Percentiles rank a stretch among this genome's conserved stretches.
Conservation (phyloP, 768 basidiomycete species). For the Lentinula guzmanii region DNA sequence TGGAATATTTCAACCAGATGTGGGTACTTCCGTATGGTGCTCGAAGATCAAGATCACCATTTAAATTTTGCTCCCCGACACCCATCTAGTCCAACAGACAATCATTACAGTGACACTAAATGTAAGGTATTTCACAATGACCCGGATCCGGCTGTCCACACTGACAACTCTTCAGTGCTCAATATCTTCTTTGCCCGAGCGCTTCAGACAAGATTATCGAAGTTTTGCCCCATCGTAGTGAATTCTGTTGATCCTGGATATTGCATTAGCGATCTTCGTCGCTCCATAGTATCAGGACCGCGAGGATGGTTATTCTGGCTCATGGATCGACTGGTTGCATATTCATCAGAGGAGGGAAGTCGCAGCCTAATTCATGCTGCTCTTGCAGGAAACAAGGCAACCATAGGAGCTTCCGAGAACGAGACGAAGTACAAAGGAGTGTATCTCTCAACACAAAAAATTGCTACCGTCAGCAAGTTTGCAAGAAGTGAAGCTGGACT, state of each 20-base stretch:
- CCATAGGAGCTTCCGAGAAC: background rate
- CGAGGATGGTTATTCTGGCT: background rate
- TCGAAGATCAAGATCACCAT: background rate
- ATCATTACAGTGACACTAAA: background rate
- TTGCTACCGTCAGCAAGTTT: background rate
- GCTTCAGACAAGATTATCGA: constrained; percentile 16
- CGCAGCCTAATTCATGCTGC: constrained; percentile 26
- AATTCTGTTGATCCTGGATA: constrained; percentile 21
- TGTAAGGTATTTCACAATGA: background rate
- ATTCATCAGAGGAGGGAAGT: constrained; percentile 23
- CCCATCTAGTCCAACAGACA: background rate
- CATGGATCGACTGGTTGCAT: constrained; percentile 3
- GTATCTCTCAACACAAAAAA: background rate
- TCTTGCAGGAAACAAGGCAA: constrained; percentile 10
- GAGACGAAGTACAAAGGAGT: background rate
- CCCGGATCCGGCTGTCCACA: background rate
- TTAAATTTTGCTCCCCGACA: background rate
- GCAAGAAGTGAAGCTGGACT: background rate
- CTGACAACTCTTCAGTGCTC: constrained; percentile 15
- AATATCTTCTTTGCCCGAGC: constrained; percentile 24
- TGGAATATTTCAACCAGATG: background rate
- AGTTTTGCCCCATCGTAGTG: constrained; percentile 16
- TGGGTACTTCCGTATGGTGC: background rate
- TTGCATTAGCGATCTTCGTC: constrained; percentile 20
- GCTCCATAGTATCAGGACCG: background rate